These are phyloP conservation scores for Panaeolus papilionaceus DNA, from an alignment of 768 basidiomycete species.

Conservation along the genomic window DNA sequence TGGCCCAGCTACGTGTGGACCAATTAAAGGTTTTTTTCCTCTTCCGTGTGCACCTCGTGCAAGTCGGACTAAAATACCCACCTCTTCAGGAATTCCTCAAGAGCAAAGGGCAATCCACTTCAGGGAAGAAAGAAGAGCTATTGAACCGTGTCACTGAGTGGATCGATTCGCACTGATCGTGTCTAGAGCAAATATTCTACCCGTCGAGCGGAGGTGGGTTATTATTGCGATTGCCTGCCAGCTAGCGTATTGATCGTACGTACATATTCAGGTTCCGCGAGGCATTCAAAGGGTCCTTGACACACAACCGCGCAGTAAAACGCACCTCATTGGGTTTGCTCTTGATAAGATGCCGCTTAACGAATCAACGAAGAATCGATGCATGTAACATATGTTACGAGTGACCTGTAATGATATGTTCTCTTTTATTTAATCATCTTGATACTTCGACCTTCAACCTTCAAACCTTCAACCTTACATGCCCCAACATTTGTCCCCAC, in stretches of 20 bases:
- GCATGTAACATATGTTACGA: not conserved
- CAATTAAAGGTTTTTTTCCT: conserved; percentile 68
- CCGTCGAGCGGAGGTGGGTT: conserved; percentile 6
- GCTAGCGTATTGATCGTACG: not conserved
- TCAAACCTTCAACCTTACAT: not conserved
- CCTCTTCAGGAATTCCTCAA: conserved; percentile 70
- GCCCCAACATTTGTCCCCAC: not conserved
- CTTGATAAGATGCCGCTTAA: not conserved
- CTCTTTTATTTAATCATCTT: not conserved
- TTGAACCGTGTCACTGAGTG: conserved; percentile 70
- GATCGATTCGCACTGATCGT: conserved; percentile 49
- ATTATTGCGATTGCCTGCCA: not conserved
- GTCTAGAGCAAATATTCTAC: conserved; percentile 5
- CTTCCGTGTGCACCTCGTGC: conserved; percentile 17
- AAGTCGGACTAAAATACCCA: conserved; percentile 18
- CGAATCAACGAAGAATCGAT: not conserved
- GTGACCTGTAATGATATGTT: not conserved
- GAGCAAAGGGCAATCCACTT: conserved; percentile 61
- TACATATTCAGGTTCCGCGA: not conserved
- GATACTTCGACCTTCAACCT: not conserved
- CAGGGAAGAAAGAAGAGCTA: conserved; percentile 79
- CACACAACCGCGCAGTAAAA: not conserved
- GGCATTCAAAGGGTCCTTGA: not conserved
- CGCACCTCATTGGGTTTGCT: not conserved
- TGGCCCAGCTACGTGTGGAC: conserved; percentile 70